Evolutionary conservation across 352 stramenopile genomes (phyloP).

Genomic region (Phytophthora ohioensis): DNA sequence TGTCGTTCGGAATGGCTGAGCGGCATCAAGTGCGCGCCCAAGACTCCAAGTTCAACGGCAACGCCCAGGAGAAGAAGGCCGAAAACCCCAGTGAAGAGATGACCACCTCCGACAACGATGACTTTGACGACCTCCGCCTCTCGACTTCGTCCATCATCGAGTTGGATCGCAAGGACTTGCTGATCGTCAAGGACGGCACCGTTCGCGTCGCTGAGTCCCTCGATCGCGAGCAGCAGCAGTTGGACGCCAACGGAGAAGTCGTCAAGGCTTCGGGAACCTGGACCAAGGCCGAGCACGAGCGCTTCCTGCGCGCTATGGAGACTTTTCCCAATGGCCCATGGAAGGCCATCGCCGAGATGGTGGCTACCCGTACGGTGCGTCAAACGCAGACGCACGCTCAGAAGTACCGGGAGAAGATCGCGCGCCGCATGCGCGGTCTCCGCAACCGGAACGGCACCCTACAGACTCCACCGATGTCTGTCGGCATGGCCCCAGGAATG

Average conservation of each 20-base stretch:
- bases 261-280: slow-evolving; percentile 69
- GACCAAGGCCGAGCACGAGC: slow-evolving; percentile 66
- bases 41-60: slow-evolving; percentile 21
- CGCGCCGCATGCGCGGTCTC: slow-evolving; percentile 62
- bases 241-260: slow-evolving; percentile 63
- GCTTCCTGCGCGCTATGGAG: slow-evolving; percentile 68
- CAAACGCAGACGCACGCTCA: slow-evolving; percentile 78
- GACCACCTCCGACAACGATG: slow-evolving; percentile 2
- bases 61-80: slow-evolving; percentile 17
- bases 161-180: slow-evolving; percentile 74
- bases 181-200: slow-evolving; percentile 81
- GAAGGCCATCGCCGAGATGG: slow-evolving; percentile 73
- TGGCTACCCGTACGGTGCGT: slow-evolving; percentile 69
- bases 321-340: slow-evolving; percentile 69
- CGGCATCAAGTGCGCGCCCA: slow-evolving; percentile 28
- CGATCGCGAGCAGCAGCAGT: slow-evolving; percentile 55
- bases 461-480: slow-evolving; percentile 45
- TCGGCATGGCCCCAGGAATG: slow-evolving; percentile 1
- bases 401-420: slow-evolving; percentile 75
- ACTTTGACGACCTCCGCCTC: slow-evolving; percentile 36
- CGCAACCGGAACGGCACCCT: slow-evolving; percentile 71
- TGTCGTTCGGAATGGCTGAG: slow-evolving; percentile 43
- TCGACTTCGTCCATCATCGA: slow-evolving; percentile 49
- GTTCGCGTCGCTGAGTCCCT: slow-evolving; percentile 72
- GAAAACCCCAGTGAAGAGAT: slow-evolving; percentile 31